Conservation (phyloP, 352 stramenopile genomes). For the Globisporangium echinulatum region DNA sequence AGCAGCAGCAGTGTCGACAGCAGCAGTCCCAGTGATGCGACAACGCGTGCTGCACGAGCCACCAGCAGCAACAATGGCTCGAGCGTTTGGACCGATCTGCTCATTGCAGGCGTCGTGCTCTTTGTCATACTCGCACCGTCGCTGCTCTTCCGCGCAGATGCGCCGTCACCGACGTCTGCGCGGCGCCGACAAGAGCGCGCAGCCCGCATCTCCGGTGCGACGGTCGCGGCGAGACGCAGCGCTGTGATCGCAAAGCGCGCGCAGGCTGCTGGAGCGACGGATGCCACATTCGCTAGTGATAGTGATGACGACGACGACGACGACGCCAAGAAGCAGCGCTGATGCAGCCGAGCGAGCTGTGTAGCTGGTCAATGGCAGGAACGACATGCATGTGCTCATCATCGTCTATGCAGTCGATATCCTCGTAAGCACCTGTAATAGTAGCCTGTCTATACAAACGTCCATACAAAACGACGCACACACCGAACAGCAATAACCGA, state of each 20-base stretch:
- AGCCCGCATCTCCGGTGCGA: background rate
- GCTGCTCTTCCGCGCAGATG: conserved; percentile 39
- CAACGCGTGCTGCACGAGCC: background rate
- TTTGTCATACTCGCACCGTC: conserved; percentile 61
- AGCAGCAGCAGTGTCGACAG: background rate
- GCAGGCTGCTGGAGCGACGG: conserved; percentile 7
- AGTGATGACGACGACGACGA: too few relatives aligned
- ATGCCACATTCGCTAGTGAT: background rate
- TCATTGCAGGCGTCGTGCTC: conserved; percentile 52
- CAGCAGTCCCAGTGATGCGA: background rate
- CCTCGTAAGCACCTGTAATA: background rate
- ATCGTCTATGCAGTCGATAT: background rate
- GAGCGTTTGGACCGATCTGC: conserved; percentile 45
- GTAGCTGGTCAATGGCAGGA: too few relatives aligned
- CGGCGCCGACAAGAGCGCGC: background rate
- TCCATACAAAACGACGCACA: background rate
- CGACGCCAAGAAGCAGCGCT: too few relatives aligned
- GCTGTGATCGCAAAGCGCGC: conserved; percentile 10
- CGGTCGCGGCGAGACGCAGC: background rate
- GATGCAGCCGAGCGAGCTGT: too few relatives aligned
- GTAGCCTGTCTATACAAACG: conserved; percentile 1
- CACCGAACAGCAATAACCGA: background rate
- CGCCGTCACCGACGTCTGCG: background rate
- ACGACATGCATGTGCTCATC: background rate
- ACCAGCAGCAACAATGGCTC: background rate